Conservation (phyloP, 2,329 filamentous ascomycete species). For the Cryphonectria naterciae region DNA sequence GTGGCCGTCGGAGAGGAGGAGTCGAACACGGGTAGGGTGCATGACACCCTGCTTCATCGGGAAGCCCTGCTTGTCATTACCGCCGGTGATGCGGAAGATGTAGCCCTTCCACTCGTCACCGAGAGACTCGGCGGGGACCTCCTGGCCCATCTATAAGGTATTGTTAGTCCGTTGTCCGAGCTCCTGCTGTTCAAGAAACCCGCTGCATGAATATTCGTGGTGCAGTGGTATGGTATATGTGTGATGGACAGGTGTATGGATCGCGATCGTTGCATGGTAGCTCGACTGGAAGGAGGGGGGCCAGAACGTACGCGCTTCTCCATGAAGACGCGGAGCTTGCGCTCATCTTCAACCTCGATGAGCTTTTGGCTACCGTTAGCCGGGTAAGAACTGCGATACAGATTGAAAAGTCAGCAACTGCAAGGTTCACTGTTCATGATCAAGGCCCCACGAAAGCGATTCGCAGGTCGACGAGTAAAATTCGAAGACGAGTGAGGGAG, state of each 20-base stretch:
- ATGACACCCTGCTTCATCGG: conserved; percentile 99
- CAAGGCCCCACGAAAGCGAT: conserved; percentile 8
- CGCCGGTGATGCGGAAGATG: conserved; percentile 98
- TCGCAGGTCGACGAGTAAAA: background rate
- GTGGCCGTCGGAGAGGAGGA: conserved; percentile 95
- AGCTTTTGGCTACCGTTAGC: conserved; percentile 99
- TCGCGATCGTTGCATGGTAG: conserved; percentile 41
- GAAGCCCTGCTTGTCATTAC: conserved; percentile 99
- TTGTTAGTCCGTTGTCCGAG: conserved; percentile 31
- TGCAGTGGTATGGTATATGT: background rate
- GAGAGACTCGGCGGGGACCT: conserved; percentile 91
- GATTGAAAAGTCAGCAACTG: conserved; percentile 17
- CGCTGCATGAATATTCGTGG: conserved; percentile 4
- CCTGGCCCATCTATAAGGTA: conserved; percentile 73
- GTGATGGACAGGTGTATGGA: conserved; percentile 20
- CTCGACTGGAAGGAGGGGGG: conserved; percentile 16
- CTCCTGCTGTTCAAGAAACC: background rate
- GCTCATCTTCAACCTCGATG: conserved; percentile 98
- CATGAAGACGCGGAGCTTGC: conserved; percentile 98
- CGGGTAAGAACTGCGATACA: conserved; percentile 72
- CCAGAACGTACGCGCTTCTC: conserved; percentile 80
- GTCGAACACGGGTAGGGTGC: conserved; percentile 96
- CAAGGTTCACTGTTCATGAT: conserved; percentile 6
- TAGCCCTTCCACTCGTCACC: conserved; percentile 99
- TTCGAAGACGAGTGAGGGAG: conserved; percentile 2